Evolutionary conservation across 768 basidiomycete genomes (phyloP).

Genomic region (Boletales sp.): DNA sequence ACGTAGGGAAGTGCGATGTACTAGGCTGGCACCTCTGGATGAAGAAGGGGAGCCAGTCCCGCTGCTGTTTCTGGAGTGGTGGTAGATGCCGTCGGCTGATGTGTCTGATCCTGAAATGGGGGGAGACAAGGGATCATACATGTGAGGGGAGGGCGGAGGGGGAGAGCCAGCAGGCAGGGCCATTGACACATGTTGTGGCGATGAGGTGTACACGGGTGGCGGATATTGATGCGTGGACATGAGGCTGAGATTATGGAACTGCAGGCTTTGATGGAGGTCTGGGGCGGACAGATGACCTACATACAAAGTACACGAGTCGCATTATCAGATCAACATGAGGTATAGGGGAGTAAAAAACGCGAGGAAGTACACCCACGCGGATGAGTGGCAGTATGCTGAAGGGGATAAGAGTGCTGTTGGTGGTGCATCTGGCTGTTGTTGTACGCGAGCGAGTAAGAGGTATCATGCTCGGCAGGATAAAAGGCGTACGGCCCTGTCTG

Average conservation of each 20-base stretch:
- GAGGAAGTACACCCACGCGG: slow-evolving; percentile 66
- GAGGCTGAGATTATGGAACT: slow-evolving; percentile 61
- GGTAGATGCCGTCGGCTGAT: slow-evolving; percentile 78
- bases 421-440: slow-evolving; percentile 47
- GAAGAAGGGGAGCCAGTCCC: slow-evolving; percentile 73
- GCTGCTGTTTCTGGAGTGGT: slow-evolving; percentile 71
- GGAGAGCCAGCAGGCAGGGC: slow-evolving; percentile 63
- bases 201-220: slow-evolving; percentile 54
- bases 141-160: slow-evolving; percentile 72
- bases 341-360: slow-evolving; percentile 38
- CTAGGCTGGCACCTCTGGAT: slow-evolving; percentile 71
- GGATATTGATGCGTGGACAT: slow-evolving; percentile 66
- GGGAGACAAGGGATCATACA: slow-evolving; percentile 83
- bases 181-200: slow-evolving; percentile 68
- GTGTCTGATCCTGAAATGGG: slow-evolving; percentile 88
- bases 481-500: slow-evolving; percentile 44
- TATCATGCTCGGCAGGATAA: slow-evolving; percentile 54
- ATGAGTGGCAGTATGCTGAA: slow-evolving; percentile 55
- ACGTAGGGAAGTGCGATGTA: slow-evolving; percentile 64
- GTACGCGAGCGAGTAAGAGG: slow-evolving; percentile 52
- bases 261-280: slow-evolving; percentile 65
- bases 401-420: slow-evolving; percentile 48
- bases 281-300: slow-evolving; percentile 61
- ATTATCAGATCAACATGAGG: slow-evolving; percentile 70
- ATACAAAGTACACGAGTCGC: slow-evolving; percentile 44